These are phyloP conservation scores for Penicillium alfredii DNA, from an alignment of 495 filamentous ascomycete species.

Conservation along the genomic window DNA sequence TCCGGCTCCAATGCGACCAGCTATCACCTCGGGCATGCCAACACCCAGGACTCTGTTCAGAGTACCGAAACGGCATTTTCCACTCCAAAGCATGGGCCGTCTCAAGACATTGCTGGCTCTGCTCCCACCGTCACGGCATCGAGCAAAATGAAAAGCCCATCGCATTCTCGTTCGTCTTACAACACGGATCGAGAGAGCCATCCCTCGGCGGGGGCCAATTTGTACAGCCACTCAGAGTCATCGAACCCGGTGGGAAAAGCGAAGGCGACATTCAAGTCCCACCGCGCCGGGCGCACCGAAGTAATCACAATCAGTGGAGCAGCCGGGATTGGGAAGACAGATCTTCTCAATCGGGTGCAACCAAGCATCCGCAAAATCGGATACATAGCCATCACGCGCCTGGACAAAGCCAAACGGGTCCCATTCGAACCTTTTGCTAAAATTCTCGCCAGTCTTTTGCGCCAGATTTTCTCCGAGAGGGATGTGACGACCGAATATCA, in stretches of 20 bases:
- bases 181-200: conserved; percentile 35
- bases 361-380: conserved; percentile 64
- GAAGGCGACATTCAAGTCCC: conserved; percentile 49
- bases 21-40: conserved; percentile 25
- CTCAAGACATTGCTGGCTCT: conserved; percentile 7
- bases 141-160: conserved; percentile 31
- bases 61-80: conserved; percentile 33
- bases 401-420: conserved; percentile 72
- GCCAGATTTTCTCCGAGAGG: conserved; percentile 86
- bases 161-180: conserved; percentile 34
- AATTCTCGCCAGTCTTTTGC: conserved; percentile 73
- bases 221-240: conserved; percentile 29
- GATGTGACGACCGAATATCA: conserved; percentile 82
- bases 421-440: conserved; percentile 81
- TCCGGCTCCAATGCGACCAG: conserved; percentile 31
- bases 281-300: conserved; percentile 65
- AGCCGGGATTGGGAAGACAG: conserved; percentile 78
- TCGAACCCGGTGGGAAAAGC: conserved; percentile 30
- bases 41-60: conserved; percentile 33
- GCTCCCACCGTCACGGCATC: conserved; percentile 6
- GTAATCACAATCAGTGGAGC: conserved; percentile 70
- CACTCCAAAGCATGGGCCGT: conserved; percentile 19
- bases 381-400: conserved; percentile 79
- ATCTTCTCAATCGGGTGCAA: conserved; percentile 71
- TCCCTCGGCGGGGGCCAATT: conserved; percentile 20